A percentile compares a stretch with the other conserved stretches of the same genome.
Evolutionary conservation across 192 early-diverging fungal species (phyloP).

Genomic region (Dissophora ornata): DNA sequence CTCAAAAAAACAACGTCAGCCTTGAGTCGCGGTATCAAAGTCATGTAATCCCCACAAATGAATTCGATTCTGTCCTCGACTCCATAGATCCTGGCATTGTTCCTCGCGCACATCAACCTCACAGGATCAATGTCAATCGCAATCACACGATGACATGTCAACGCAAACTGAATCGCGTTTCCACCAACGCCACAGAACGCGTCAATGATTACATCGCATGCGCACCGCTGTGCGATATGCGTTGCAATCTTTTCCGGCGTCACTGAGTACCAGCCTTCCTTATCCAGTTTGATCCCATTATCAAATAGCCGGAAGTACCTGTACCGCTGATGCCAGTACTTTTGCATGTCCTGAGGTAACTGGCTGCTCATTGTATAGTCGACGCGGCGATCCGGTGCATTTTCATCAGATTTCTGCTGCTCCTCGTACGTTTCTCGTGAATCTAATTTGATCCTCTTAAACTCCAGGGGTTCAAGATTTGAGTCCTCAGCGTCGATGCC

Average conservation of each 20-base stretch:
- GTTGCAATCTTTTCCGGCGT: conserved; percentile 91
- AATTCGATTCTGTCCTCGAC: conserved; percentile 94
- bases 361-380: conserved; percentile 14
- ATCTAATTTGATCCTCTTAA: conserved; percentile 41
- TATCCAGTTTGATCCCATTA: conserved; percentile 87
- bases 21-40: conserved; percentile 74
- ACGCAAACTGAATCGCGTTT: conserved; percentile 96
- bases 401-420: conserved; percentile 24
- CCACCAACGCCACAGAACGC: conserved; percentile 97
- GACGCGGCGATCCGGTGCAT: conserved; percentile 9
- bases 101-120: conserved; percentile 79
- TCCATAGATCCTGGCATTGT: conserved; percentile 93
- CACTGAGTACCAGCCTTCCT: conserved; percentile 94
- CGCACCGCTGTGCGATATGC: conserved; percentile 79
- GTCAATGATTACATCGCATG: conserved; percentile 79
- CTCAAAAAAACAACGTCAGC: conserved; percentile 94
- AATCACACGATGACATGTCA: conserved; percentile 87
- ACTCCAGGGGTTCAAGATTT: neutral
- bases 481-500: neutral
- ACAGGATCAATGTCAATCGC: conserved; percentile 91
- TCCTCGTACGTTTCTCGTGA: conserved; percentile 13
- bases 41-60: conserved; percentile 88
- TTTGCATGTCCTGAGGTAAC: conserved; percentile 38
- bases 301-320: conserved; percentile 87
- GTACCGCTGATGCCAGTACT: conserved; percentile 89